phyloP scores from a whole-genome alignment of 331 rosid genomes.

The Cucumis variabilis region DNA sequence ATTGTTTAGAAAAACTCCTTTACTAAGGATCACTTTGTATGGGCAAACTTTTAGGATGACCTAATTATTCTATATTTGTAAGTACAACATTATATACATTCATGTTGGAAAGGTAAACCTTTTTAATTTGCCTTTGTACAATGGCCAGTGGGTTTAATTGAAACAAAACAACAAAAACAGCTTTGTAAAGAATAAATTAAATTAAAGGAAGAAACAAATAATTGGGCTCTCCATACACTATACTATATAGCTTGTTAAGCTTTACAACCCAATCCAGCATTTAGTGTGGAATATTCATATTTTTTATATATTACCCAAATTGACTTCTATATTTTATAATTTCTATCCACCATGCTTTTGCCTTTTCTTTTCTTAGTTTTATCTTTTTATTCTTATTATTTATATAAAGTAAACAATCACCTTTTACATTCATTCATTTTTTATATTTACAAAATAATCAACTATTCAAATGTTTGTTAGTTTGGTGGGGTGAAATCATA shows the following conservation, averaged over 20 bases:
- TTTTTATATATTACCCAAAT: background rate
- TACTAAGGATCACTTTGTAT: too few relatives aligned
- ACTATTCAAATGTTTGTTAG: background rate
- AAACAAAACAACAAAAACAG: background rate
- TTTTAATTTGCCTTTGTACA: too few relatives aligned
- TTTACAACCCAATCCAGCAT: conserved; percentile 15
- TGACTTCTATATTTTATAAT: background rate
- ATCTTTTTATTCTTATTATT: background rate
- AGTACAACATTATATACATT: too few relatives aligned
- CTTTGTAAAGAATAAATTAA: background rate
- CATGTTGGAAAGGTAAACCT: too few relatives aligned
- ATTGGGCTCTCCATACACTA: background rate
- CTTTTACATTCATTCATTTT: background rate
- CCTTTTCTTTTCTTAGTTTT: too few relatives aligned
- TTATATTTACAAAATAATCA: background rate
- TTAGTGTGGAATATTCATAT: conserved; percentile 1
- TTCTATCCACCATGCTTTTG: background rate
- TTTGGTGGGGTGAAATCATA: too few relatives aligned
- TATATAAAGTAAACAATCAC: background rate
- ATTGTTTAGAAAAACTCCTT: too few relatives aligned
- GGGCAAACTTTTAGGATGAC: too few relatives aligned
- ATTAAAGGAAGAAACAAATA: background rate
- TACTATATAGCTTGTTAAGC: background rate
- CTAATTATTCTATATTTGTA: too few relatives aligned
- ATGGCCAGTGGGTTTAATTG: too few relatives aligned